Evolutionary conservation across 257 asterid genomes (phyloP), one percentile per base, ranked within the genome.

Genomic region (Sherardia arvensis): DNA sequence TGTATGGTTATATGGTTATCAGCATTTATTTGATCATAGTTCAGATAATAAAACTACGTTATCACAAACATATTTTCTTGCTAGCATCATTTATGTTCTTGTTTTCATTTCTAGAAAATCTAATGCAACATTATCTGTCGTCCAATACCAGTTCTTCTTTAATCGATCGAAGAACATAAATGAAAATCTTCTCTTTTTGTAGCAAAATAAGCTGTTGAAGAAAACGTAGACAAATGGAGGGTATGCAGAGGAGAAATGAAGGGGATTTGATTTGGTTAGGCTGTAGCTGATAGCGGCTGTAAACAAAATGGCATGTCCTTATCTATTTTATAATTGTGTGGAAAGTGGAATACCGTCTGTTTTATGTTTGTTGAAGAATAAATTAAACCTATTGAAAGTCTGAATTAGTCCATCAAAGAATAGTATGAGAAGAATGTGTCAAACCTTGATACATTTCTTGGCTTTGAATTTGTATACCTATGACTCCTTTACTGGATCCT

Each of bases 361-460:
- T 12, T 14, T 14, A 23, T 23, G 22, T 10, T 54, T 8, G 28
- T 28, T 17, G 14, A 18, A 29, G 15, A 29, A 17, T 17, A 58
- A 27, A 9, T 38, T 1, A 27, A 25, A n/a, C 11, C 1, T 18
- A 61, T 5, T 9, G 32, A 61, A 28, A 17, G 10, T 17, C n/a
- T 12, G 68, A 69, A 61, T 23, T 34, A 47, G 63, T 69, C 68
- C 63, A 61, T 26, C 21, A 61, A 18, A 32, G 21, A 61, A 9
- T 32, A 15, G 28, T n/a, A 2, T 61, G n/a, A 15, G 57, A 27
- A 69, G 73, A 69, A 53, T 26, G 6, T 10, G 56, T 69, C 68
- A 51, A 68, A 25, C 26, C 21, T 5, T 33, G 67, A 32, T 11
- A 4, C 45, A 21, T 26, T 43, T 27, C 58, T 8, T 28, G 10